Conservation (phyloP, 306 rosid genomes). For the Ceratonia siliqua region DNA sequence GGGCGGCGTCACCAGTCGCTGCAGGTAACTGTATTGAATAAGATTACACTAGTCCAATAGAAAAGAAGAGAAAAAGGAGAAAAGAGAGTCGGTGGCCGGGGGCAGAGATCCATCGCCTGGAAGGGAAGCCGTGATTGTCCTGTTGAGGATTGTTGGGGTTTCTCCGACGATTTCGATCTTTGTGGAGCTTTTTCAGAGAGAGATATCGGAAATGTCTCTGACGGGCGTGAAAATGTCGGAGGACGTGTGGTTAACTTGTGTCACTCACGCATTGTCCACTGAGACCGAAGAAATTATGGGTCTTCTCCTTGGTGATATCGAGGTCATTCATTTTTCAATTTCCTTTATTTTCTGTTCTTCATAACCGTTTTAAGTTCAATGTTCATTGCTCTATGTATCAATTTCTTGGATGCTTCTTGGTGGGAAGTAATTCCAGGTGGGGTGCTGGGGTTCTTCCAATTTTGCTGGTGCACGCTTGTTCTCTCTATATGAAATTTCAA, state of each 20-base stretch:
- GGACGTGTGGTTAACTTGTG: conserved; percentile 92
- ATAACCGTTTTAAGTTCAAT: not conserved
- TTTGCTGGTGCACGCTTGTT: not conserved
- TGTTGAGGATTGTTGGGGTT: conserved; percentile 1
- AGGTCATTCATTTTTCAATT: conserved; percentile 47
- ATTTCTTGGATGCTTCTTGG: not conserved
- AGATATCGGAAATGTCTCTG: conserved; percentile 61
- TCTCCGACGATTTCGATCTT: not conserved
- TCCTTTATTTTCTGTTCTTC: not conserved
- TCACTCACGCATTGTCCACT: conserved; percentile 93
- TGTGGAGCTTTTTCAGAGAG: not conserved
- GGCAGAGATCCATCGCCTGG: not conserved
- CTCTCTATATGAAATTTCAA: not conserved
- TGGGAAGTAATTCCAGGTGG: not conserved
- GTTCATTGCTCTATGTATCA: not conserved
- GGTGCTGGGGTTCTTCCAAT: not conserved
- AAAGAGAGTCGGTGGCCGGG: not conserved
- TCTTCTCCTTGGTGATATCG: conserved; percentile 92
- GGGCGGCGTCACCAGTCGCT: not conserved
- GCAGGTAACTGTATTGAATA: not conserved
- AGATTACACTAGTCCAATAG: not conserved
- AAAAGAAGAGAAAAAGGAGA: not conserved
- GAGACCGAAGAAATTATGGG: conserved; percentile 99
- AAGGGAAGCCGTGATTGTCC: not conserved
- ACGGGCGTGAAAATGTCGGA: conserved; percentile 88